Conservation (phyloP, 192 early-diverging fungal genomes). For the Podila minutissima region DNA sequence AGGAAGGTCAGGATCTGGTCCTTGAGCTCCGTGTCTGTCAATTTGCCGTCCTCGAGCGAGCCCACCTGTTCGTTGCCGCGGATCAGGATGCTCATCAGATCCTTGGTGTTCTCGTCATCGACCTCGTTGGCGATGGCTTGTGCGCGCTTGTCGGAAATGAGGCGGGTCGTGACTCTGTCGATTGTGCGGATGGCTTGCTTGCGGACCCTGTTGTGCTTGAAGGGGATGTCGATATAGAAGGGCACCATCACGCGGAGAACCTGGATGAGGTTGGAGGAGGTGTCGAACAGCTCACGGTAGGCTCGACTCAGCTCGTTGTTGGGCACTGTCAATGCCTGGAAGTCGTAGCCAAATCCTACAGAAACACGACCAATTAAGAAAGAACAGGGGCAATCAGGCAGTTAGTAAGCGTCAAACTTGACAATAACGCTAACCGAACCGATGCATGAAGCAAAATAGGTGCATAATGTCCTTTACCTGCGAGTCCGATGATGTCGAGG, state of each 20-base stretch:
- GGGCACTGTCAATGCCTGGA: slow-evolving; percentile 48
- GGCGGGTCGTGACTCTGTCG: slow-evolving; percentile 34
- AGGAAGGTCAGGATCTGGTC: slow-evolving; percentile 68
- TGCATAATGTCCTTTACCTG: slow-evolving; percentile 11
- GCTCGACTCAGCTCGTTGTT: slow-evolving; percentile 56
- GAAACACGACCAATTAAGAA: no score
- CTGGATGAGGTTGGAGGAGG: slow-evolving; percentile 10
- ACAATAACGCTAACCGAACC: no score
- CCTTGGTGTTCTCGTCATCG: slow-evolving; percentile 23
- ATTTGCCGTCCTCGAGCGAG: slow-evolving; percentile 41
- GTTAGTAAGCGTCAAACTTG: neutral
- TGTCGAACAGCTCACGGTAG: slow-evolving; percentile 52
- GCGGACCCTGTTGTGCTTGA: slow-evolving; percentile 23
- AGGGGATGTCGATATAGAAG: slow-evolving; percentile 18
- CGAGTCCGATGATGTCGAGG: slow-evolving; percentile 57
- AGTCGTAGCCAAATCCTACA: slow-evolving; percentile 58
- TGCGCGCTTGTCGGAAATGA: slow-evolving; percentile 51
- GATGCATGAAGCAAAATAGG: no score
- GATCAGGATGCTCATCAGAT: slow-evolving; percentile 58
- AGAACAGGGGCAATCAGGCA: neutral
- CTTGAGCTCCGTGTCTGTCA: slow-evolving; percentile 57
- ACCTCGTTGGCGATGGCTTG: slow-evolving; percentile 15
- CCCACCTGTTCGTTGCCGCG: slow-evolving; percentile 53
- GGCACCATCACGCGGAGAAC: slow-evolving; percentile 42
- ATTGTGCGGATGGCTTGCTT: slow-evolving; percentile 27